Conservation (phyloP, 2,329 filamentous ascomycete genomes). For the Alternaria tenuissima region DNA sequence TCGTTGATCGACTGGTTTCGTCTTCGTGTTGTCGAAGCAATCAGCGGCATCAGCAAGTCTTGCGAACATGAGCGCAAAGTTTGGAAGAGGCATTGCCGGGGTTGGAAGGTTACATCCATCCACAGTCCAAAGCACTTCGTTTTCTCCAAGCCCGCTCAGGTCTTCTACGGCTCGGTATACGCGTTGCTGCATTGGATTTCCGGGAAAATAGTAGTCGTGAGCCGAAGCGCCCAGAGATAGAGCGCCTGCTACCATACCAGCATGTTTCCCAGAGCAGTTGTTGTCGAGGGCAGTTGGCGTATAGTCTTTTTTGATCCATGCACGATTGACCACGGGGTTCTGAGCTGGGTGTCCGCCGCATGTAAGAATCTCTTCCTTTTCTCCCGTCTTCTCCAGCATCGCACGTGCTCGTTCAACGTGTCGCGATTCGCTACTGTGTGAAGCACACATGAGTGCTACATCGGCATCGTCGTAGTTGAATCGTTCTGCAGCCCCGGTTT, state of each 20-base stretch:
- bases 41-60: constrained; percentile 2
- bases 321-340: constrained; percentile 40
- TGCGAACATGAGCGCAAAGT: constrained; percentile 4
- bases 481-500: neutral
- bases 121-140: constrained; percentile 4
- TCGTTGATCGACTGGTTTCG: neutral
- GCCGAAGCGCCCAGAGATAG: constrained; percentile 44
- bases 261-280: constrained; percentile 61
- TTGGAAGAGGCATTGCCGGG: neutral
- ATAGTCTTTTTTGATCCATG: constrained; percentile 53
- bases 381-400: neutral
- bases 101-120: constrained; percentile 3
- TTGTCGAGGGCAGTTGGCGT: constrained; percentile 52
- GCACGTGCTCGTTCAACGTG: neutral
- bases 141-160: neutral
- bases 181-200: constrained; percentile 38
- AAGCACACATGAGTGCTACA: constrained; percentile 4
- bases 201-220: neutral
- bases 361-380: neutral
- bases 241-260: constrained; percentile 57
- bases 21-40: neutral
- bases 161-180: constrained; percentile 51
- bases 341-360: neutral
- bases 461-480: neutral
- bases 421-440: constrained; percentile 4